Evolutionary conservation across 176 grass and related monocot genomes (phyloP), one percentile per base, ranked within the genome.

Genomic region (Hyparrhenia diplandra): DNA sequence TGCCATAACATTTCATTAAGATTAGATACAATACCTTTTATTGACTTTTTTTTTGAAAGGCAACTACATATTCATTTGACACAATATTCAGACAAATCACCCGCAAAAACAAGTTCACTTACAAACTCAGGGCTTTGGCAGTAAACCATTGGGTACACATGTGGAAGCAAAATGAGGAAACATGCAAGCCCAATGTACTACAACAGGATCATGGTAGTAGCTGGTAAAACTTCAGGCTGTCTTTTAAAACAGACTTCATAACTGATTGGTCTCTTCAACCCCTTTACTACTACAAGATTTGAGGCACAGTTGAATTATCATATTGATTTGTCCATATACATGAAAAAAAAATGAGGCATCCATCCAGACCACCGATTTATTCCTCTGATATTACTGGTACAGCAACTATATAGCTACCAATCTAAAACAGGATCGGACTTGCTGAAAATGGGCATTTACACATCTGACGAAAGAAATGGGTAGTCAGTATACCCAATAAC

Each of bases 401-500:
- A 42, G n/a, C n/a, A n/a, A n/a, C n/a, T 52, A n/a, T n/a, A n/a
- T n/a, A 10, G 64, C 64, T n/a, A 24, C 63, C 55, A 29, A 16
- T 39, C 28, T 30, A 39, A 55, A 51, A 51, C 13, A 28, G n/a
- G n/a, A n/a, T n/a, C n/a, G n/a, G n/a, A n/a, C n/a, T n/a, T n/a
- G n/a, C n/a, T n/a, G n/a, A n/a, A n/a, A n/a, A n/a, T n/a, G n/a
- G n/a, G n/a, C n/a, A n/a, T n/a, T 72, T 72, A 78, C 9, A 73
- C 29, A 78, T 85, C 46, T 13, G 83, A 80, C 5, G 31, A 20
- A 46, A 97, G 83, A 84, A 90, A 94, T 58, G 91, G 87, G 67
- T 97, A 93, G 67, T 97, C 89, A 36, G 87, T 90, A 73, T 97
- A 94, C 35, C 87, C 91, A 21, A 90, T 8, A 80, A 92, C 87